These are phyloP conservation scores for Liriodendron chinense DNA, from an alignment of 164 flowering plant species.

Conservation along the genomic window DNA sequence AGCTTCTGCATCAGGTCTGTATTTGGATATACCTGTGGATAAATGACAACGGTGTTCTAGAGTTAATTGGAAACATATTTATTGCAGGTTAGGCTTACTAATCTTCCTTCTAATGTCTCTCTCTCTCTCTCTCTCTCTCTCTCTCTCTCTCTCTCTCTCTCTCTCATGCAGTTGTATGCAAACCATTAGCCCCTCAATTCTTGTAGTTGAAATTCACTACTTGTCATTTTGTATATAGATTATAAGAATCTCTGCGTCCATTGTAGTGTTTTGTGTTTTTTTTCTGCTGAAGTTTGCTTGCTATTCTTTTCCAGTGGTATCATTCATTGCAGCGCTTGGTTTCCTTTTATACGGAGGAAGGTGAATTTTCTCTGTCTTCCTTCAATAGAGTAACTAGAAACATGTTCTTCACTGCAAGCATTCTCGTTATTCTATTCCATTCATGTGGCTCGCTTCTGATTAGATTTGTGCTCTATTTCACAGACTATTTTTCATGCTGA, in stretches of 20 bases:
- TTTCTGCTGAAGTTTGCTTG: slow-evolving; percentile 43
- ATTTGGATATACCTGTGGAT: slow-evolving; percentile 89
- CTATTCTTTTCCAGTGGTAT: slow-evolving; percentile 52
- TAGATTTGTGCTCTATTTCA: neutral
- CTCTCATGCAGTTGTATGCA: too few relatives aligned
- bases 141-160: too few relatives aligned
- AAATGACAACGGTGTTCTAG: slow-evolving; percentile 61
- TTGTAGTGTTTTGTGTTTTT: slow-evolving; percentile 67
- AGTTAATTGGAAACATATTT: slow-evolving; percentile 72
- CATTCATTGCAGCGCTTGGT: slow-evolving; percentile 78
- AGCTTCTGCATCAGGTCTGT: slow-evolving; percentile 52
- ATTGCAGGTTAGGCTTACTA: slow-evolving; percentile 63
- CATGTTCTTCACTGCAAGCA: neutral
- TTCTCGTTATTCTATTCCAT: neutral
- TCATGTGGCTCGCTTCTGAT: neutral
- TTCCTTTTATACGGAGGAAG: slow-evolving; percentile 95
- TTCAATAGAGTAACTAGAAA: slow-evolving; percentile 88
- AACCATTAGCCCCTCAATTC: slow-evolving; percentile 4
- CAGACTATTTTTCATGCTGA: slow-evolving; percentile 85
- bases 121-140: too few relatives aligned
- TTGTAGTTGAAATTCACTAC: slow-evolving; percentile 51
- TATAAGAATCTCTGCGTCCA: neutral
- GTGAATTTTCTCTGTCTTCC: slow-evolving; percentile 69
- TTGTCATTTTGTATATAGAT: neutral
- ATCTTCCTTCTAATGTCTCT: neutral